A percentile compares a stretch with the other conserved stretches of the same genome.
These are phyloP conservation scores for Coix lacrymajobi DNA, from an alignment of 176 grass and related monocot genomes.

Conservation along the genomic window DNA sequence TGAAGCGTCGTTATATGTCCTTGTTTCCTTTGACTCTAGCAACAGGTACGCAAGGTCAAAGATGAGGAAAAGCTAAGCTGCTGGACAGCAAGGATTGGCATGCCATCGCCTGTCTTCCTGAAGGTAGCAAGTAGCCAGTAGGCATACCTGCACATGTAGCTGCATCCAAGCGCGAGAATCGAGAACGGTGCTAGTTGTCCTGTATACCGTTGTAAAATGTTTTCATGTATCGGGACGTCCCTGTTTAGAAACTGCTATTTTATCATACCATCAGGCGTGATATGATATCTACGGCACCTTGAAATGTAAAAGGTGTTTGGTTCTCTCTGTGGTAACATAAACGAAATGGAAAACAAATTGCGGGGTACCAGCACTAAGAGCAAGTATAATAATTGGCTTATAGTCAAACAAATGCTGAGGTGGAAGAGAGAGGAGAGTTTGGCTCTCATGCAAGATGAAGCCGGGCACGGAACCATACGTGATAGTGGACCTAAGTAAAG, in stretches of 20 bases:
- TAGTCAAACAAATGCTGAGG: too few species aligned
- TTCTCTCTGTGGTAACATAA: too few species aligned
- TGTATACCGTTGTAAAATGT: too few species aligned
- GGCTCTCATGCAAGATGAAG: too few species aligned
- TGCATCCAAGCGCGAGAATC: background rate
- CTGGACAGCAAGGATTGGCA: background rate
- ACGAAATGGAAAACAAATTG: too few species aligned
- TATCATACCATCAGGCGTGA: background rate
- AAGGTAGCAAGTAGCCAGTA: background rate
- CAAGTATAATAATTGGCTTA: too few species aligned
- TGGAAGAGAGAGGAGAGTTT: too few species aligned
- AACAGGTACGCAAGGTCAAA: slow-evolving; percentile 73
- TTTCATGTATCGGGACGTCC: background rate
- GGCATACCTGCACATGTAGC: slow-evolving; percentile 13
- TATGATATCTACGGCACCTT: background rate
- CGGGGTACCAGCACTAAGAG: too few species aligned
- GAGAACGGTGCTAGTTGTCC: background rate
- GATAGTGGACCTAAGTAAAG: too few species aligned
- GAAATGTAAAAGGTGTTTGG: too few species aligned
- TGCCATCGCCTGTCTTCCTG: background rate
- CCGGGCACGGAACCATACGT: too few species aligned
- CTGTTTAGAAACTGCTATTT: background rate
- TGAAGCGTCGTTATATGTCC: background rate
- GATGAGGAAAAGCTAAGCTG: slow-evolving; percentile 59
- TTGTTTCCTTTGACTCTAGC: slow-evolving; percentile 41